Conservation (phyloP, 2,329 filamentous ascomycete genomes). For the Coniochaeta hoffmannii region DNA sequence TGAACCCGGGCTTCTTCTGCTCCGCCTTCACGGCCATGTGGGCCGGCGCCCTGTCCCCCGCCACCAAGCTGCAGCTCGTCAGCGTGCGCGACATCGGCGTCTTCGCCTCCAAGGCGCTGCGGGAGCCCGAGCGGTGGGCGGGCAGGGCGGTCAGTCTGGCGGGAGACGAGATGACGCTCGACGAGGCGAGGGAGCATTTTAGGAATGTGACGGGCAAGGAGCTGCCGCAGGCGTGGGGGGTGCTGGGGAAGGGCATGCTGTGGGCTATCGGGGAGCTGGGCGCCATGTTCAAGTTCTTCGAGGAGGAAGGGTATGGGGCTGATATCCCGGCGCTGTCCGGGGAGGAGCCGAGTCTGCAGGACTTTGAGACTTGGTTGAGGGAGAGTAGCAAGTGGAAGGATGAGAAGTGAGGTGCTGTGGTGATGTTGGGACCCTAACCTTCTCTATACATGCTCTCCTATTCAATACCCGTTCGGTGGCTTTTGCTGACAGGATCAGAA, state of each 20-base stretch:
- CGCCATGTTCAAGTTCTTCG: conserved; percentile 29
- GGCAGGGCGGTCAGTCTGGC: conserved; percentile 25
- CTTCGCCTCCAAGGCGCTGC: conserved; percentile 25
- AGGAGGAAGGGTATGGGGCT: conserved; percentile 29
- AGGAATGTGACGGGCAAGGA: conserved; percentile 16
- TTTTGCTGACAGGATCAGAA: too few relatives aligned
- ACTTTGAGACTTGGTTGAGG: conserved; percentile 29
- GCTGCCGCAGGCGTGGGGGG: conserved; percentile 23
- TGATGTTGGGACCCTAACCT: too few relatives aligned
- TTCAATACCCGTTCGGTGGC: too few relatives aligned
- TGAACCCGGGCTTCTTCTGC: conserved; percentile 24
- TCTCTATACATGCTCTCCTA: too few relatives aligned
- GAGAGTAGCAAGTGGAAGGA: conserved; percentile 23
- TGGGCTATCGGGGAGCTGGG: conserved; percentile 21
- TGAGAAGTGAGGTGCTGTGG: conserved; percentile 2
- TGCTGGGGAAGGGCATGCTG: conserved; percentile 21
- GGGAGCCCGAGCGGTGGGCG: conserved; percentile 17
- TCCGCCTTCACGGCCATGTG: conserved; percentile 24
- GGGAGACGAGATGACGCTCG: conserved; percentile 25
- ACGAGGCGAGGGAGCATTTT: conserved; percentile 21
- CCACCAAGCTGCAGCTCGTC: conserved; percentile 27
- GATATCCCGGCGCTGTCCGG: conserved; percentile 23
- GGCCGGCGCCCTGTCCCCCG: conserved; percentile 15
- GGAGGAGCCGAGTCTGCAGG: conserved; percentile 21
- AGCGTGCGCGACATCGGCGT: conserved; percentile 30